Conservation (phyloP, 768 basidiomycete genomes). For the Clitopilus passeckerianus region DNA sequence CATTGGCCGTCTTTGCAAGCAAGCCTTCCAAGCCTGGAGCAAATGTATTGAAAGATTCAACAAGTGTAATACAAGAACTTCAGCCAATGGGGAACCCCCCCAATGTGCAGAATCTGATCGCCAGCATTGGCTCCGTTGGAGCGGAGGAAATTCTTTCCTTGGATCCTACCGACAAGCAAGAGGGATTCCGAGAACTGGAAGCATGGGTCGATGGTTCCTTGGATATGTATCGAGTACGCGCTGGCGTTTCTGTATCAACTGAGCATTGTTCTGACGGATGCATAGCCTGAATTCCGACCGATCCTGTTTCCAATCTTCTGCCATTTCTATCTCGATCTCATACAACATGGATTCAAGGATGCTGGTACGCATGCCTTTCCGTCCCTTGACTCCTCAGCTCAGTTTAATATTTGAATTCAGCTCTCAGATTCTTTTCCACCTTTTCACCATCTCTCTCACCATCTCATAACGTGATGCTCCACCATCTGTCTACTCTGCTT, state of each 20-base stretch:
- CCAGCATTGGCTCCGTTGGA: constrained; percentile 73
- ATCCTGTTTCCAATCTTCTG: constrained; percentile 95
- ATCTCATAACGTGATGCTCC: constrained; percentile 63
- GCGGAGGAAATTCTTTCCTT: constrained; percentile 78
- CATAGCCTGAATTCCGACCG: constrained; percentile 87
- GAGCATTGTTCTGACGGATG: constrained; percentile 1
- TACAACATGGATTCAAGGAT: constrained; percentile 85
- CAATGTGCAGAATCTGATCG: constrained; percentile 71
- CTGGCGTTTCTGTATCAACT: neutral
- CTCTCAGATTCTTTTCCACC: constrained; percentile 65
- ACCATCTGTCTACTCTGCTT: constrained; percentile 75
- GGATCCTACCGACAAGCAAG: constrained; percentile 82
- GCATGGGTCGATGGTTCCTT: constrained; percentile 87
- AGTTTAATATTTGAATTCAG: constrained; percentile 31
- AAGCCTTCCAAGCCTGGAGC: constrained; percentile 64
- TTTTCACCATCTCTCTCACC: constrained; percentile 67
- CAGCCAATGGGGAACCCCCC: constrained; percentile 63
- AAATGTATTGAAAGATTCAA: constrained; percentile 64
- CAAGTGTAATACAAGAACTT: constrained; percentile 63
- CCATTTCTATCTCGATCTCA: constrained; percentile 93
- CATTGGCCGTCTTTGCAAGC: constrained; percentile 62
- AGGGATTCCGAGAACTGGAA: constrained; percentile 82
- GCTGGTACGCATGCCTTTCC: constrained; percentile 55
- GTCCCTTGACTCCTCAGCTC: neutral
- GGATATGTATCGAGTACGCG: constrained; percentile 81